These are phyloP conservation scores for Aspergillus egyptiacus DNA, from an alignment of 495 filamentous ascomycete species.

Conservation along the genomic window DNA sequence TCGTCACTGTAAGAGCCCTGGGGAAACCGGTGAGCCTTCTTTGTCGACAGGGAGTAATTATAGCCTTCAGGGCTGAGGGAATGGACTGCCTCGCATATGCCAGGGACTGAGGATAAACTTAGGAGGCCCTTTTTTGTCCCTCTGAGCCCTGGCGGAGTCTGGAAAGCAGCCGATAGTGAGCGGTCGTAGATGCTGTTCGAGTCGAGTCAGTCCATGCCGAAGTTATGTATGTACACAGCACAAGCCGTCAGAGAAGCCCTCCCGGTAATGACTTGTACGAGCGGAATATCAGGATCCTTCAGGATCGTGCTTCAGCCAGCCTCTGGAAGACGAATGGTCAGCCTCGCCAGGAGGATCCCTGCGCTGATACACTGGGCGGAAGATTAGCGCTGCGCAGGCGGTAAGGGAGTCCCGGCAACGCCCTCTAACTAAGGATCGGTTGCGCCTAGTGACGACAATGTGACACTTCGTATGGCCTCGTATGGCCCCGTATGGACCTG, in stretches of 20 bases:
- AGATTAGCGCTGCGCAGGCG: conserved; percentile 32
- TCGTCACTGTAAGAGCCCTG: conserved; percentile 6
- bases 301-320: conserved; percentile 25
- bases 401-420: conserved; percentile 47
- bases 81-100: conserved; percentile 14
- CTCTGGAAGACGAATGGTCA: conserved; percentile 13
- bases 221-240: too few relatives aligned
- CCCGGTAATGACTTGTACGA: too few relatives aligned
- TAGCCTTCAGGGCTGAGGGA: too few relatives aligned
- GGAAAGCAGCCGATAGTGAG: too few relatives aligned
- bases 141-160: too few relatives aligned
- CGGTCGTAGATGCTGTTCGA: too few relatives aligned
- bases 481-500: conserved; percentile 2
- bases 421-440: too few relatives aligned
- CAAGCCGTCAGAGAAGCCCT: too few relatives aligned
- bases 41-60: conserved; percentile 1
- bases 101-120: conserved; percentile 12
- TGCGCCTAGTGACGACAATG: conserved; percentile 10
- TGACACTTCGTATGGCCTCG: conserved; percentile 2
- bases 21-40: conserved; percentile 7
- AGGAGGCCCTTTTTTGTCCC: too few relatives aligned
- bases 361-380: conserved; percentile 6
- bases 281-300: conserved; percentile 17
- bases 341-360: conserved; percentile 1
- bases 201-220: too few relatives aligned